Percentiles rank a stretch among this genome's conserved stretches.
Conservation (phyloP, 331 rosid genomes). For the Acacia concinna region DNA sequence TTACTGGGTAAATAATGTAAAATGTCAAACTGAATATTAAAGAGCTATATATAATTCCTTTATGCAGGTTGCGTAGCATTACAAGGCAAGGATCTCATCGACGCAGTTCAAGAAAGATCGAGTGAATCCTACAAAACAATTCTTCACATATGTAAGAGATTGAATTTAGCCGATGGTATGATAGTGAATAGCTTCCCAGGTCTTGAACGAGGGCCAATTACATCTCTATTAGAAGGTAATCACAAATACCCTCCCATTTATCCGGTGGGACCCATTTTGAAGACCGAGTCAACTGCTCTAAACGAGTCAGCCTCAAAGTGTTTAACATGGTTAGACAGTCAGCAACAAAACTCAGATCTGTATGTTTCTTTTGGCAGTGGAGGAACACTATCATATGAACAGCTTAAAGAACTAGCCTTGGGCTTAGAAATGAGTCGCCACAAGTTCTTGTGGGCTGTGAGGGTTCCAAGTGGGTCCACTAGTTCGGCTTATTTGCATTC, state of each 20-base stretch:
- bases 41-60: neutral
- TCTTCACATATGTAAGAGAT: neutral
- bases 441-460: conserved; percentile 7
- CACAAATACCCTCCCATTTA: conserved; percentile 20
- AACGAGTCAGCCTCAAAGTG: neutral
- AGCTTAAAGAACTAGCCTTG: neutral
- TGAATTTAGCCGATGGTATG: neutral
- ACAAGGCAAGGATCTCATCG: conserved; percentile 12
- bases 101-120: conserved; percentile 24
- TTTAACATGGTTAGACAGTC: conserved; percentile 4
- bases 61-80: neutral
- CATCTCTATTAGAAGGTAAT: neutral
- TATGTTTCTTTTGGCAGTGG: conserved; percentile 9
- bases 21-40: no score
- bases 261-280: neutral
- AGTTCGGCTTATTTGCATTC: neutral
- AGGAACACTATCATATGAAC: neutral
- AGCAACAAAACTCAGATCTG: neutral
- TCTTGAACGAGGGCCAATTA: neutral
- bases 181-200: neutral
- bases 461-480: neutral
- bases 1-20: no score
- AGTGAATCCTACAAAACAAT: neutral
- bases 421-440: conserved; percentile 15
- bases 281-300: neutral